Conservation (phyloP, 805 yeast species). For the Scheffersomyces spartinae region DNA sequence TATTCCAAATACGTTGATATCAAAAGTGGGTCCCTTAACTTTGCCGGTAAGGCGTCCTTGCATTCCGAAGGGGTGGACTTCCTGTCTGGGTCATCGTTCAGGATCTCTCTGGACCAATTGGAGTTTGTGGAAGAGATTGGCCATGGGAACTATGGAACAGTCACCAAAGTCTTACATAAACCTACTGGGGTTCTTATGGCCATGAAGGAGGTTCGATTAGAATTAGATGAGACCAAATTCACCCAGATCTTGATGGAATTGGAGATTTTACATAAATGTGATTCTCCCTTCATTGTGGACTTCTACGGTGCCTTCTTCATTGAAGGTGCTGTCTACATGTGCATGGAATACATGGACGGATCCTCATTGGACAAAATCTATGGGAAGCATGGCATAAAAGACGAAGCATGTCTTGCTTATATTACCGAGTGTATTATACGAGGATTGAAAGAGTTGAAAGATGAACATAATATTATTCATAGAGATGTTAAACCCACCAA, state of each 20-base stretch:
- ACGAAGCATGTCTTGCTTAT: constrained; percentile 70
- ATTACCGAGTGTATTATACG: constrained; percentile 69
- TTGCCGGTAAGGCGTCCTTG: constrained; percentile 86
- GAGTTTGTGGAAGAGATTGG: constrained; percentile 83
- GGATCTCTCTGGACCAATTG: constrained; percentile 75
- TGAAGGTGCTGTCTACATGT: constrained; percentile 96
- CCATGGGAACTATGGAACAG: constrained; percentile 94
- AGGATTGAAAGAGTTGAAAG: constrained; percentile 79
- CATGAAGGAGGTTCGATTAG: constrained; percentile 91
- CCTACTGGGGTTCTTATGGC: constrained; percentile 94
- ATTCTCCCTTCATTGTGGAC: constrained; percentile 84
- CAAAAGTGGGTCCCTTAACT: constrained; percentile 82
- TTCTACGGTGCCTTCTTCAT: constrained; percentile 96
- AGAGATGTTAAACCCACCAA: constrained; percentile 97
- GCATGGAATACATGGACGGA: constrained; percentile 97
- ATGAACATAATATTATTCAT: constrained; percentile 84
- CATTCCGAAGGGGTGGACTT: constrained; percentile 90
- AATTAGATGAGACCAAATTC: constrained; percentile 87
- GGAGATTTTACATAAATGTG: constrained; percentile 86
- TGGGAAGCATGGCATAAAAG: constrained; percentile 49
- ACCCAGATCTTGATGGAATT: constrained; percentile 93
- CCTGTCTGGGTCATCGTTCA: constrained; percentile 75
- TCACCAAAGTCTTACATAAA: constrained; percentile 81
- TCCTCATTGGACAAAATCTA: constrained; percentile 86
- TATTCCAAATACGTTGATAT: constrained; percentile 85